Percentiles rank a stretch among this genome's conserved stretches.
These are phyloP conservation scores for Solanum hybrid DNA, from an alignment of 305 asterid species.

Conservation along the genomic window DNA sequence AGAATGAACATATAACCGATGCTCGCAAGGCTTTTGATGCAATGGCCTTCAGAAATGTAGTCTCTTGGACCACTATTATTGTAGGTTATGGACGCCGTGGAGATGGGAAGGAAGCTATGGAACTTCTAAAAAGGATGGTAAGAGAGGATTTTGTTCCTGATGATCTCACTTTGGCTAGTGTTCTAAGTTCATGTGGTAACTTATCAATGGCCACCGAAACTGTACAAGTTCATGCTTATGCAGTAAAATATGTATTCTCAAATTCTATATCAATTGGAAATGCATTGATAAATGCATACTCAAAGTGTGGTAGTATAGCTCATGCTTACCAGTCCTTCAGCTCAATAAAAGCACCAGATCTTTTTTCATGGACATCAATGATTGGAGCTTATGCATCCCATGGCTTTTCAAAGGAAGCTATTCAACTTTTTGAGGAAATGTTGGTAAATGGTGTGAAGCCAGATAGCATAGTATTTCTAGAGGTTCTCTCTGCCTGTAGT, in stretches of 20 bases:
- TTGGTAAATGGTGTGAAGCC: constrained; percentile 18
- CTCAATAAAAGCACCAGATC: constrained; percentile 18
- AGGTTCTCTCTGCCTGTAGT: constrained; percentile 31
- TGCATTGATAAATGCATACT: constrained; percentile 24
- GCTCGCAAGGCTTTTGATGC: constrained; percentile 23
- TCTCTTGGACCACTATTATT: constrained; percentile 31
- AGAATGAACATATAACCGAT: constrained; percentile 9
- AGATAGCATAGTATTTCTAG: constrained; percentile 25
- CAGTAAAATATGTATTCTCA: constrained; percentile 15
- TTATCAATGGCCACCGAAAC: constrained; percentile 16
- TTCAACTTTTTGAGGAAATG: constrained; percentile 23
- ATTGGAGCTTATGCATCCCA: constrained; percentile 29
- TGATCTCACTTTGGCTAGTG: constrained; percentile 25
- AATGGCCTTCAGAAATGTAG: constrained; percentile 21
- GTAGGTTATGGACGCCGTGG: constrained; percentile 30
- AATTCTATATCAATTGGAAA: constrained; percentile 17
- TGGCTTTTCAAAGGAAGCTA: constrained; percentile 22
- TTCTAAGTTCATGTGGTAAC: constrained; percentile 26
- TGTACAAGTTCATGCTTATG: constrained; percentile 19
- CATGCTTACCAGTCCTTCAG: constrained; percentile 15
- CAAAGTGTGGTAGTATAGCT: constrained; percentile 21
- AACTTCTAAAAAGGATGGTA: constrained; percentile 22
- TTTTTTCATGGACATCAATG: constrained; percentile 30
- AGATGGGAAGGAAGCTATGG: constrained; percentile 16
- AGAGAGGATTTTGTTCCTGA: constrained; percentile 22